Evolutionary conservation across 2,329 filamentous ascomycete genomes (phyloP).

Genomic region (Chalaropsis thielavioides): DNA sequence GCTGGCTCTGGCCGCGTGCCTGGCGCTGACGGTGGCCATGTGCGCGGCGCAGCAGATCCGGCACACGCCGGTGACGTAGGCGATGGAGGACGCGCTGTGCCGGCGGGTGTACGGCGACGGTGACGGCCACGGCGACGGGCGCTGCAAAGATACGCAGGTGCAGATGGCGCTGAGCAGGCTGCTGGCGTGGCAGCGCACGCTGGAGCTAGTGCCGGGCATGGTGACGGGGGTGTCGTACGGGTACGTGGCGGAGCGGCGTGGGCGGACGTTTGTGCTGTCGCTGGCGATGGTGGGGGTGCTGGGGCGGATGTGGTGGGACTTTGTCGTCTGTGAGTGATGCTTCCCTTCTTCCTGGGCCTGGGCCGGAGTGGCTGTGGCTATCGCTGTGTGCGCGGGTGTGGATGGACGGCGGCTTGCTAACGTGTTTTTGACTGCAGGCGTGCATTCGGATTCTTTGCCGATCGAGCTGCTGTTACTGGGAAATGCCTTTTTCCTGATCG

Average conservation of each 20-base stretch:
- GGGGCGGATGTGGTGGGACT: not conserved
- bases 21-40: not conserved
- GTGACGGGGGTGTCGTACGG: conserved; percentile 6
- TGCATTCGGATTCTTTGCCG: no score
- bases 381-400: no score
- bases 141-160: not conserved
- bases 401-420: no score
- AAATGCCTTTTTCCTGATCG: not conserved
- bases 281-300: not conserved
- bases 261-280: not conserved
- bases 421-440: no score
- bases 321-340: not conserved
- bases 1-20: no score
- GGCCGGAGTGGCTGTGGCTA: no score
- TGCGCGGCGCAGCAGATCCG: not conserved
- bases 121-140: not conserved
- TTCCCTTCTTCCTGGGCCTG: no score
- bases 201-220: conserved; percentile 9
- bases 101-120: not conserved
- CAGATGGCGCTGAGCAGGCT: conserved; percentile 3
- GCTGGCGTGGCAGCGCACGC: not conserved
- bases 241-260: not conserved
- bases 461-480: not conserved
- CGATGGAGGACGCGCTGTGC: not conserved
- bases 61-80: not conserved